These are phyloP conservation scores for Planoprotostelium fungivorum DNA, from an alignment of 78 protist genomes.

Conservation along the genomic window DNA sequence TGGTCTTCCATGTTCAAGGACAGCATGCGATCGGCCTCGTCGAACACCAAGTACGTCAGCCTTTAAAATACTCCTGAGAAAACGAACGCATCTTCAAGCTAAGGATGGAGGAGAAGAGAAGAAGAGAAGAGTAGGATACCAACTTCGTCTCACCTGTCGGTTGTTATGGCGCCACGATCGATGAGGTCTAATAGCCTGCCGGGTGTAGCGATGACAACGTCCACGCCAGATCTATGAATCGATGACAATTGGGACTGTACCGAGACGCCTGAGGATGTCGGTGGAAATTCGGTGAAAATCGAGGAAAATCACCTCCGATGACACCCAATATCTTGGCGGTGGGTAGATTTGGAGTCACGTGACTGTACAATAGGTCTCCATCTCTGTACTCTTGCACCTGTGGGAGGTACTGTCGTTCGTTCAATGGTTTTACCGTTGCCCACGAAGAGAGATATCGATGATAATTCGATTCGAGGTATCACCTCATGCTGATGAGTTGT, in stretches of 20 bases:
- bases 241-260: conserved; percentile 51
- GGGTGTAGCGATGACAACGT: conserved; percentile 88
- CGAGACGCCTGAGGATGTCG: conserved; percentile 82
- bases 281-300: background rate
- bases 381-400: background rate
- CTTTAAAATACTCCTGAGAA: background rate
- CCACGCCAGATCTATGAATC: conserved; percentile 76
- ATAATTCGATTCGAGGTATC: too few relatives aligned
- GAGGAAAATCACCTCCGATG: background rate
- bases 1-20: conserved; percentile 95
- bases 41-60: conserved; percentile 74
- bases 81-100: background rate
- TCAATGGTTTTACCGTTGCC: conserved; percentile 5
- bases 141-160: conserved; percentile 4
- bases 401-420: background rate
- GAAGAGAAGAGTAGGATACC: background rate
- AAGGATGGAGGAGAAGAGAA: background rate
- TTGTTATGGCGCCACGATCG: conserved; percentile 26
- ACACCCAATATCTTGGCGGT: background rate
- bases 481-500: too few relatives aligned
- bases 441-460: conserved; percentile 7
- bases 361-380: background rate
- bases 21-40: conserved; percentile 98
- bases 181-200: conserved; percentile 92
- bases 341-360: background rate